Evolutionary conservation across 768 basidiomycete species (phyloP), one percentile per base, ranked within the genome.

Genomic region (Boletus sp.): DNA sequence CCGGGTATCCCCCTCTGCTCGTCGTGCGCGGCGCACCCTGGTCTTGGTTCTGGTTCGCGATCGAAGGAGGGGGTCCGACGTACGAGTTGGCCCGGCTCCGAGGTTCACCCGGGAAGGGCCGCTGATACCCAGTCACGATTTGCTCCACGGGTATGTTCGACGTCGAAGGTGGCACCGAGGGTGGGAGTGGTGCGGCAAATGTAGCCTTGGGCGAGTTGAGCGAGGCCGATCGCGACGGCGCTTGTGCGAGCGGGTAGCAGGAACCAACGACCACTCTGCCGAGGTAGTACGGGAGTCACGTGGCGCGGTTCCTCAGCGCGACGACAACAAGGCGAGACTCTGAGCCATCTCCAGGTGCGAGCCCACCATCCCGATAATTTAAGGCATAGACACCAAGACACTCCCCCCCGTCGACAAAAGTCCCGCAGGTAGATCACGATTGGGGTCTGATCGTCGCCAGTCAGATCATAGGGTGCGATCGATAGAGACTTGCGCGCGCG

Each of bases 81-180:
- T 69, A 74, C 63, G 82, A 88, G 60, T 78, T 81, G 50, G 78
- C 77, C 45, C 83, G 75, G 65, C 82, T 85, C 28, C 83, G 75
- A 8, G 80, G 77, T 69, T 97, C 95, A 4, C 93, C 94, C 7
- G 94, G 95, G 68, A 98, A 82, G 1, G 87, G 83, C 65, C 94
- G 92, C 29, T 87, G 83, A 66, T 98, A 98, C 60, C 85, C 80
- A 1, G 78, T 77, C 15, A 93, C 72, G 8, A 93, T 85, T n/a
- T 85, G 83, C 54, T 90, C 86, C 17, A 92, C 83, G 0, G 82
- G 77, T n/a, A 84, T 79, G 41, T 77, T 69, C 1, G 79, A 78
- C 7, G 77, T 58, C 3, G 79, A 73, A 32, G 76, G 74, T 4
- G 73, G 54, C 3, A 56, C 20, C 5, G 69, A 67, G 0, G 77